Conservation (phyloP, 345 rosid genomes). For the Melaleuca quinquenervia region DNA sequence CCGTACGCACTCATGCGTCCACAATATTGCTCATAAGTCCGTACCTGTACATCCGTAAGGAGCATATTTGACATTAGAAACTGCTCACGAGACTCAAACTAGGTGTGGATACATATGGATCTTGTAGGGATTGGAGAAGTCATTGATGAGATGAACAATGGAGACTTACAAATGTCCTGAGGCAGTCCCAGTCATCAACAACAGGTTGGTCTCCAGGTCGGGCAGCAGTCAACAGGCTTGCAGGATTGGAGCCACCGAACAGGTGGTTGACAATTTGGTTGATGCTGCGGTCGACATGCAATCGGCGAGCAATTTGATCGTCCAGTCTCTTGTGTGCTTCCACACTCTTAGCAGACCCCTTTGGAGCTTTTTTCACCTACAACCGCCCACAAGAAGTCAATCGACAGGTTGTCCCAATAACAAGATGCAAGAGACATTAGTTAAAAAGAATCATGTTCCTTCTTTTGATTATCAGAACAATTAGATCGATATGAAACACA, state of each 20-base stretch:
- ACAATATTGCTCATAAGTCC: constrained; percentile 16
- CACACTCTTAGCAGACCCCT: constrained; percentile 20
- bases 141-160: background rate
- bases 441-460: background rate
- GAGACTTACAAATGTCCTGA: constrained; percentile 19
- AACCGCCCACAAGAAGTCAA: background rate
- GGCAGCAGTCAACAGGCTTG: background rate
- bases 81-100: background rate
- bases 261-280: constrained; percentile 7
- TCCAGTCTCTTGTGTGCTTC: constrained; percentile 29
- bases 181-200: constrained; percentile 39
- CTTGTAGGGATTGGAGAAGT: background rate
- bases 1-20: constrained; percentile 21
- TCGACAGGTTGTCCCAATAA: background rate
- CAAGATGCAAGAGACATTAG: background rate
- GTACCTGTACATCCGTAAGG: constrained; percentile 3
- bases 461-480: background rate
- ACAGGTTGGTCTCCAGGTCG: constrained; percentile 19
- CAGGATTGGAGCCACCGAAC: constrained; percentile 3
- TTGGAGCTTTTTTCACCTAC: constrained; percentile 25
- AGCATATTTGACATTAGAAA: background rate
- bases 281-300: constrained; percentile 30
- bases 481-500: background rate
- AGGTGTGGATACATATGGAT: background rate
- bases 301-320: constrained; percentile 6